Percentiles rank a stretch among this genome's conserved stretches.
Evolutionary conservation across 129 eudicot genomes (phyloP).

Genomic region (Oenanthe sinensis): DNA sequence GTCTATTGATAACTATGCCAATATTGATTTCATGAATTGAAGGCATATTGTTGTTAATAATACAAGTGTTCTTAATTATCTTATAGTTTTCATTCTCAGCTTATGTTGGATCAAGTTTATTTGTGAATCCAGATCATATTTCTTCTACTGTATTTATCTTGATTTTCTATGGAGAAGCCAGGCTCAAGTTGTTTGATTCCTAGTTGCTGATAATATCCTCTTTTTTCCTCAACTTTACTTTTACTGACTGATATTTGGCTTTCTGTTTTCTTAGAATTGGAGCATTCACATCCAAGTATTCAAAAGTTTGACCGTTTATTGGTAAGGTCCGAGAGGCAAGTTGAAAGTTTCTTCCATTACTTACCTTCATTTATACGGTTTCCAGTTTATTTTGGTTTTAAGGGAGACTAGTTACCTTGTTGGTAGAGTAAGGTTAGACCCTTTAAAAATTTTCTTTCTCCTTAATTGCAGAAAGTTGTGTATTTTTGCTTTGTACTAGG

Average conservation of each 20-base stretch:
- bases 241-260: slow-evolving; percentile 16
- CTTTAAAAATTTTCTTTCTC: background rate
- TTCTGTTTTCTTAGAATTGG: slow-evolving; percentile 32
- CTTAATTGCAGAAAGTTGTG: background rate
- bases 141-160: background rate
- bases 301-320: slow-evolving; percentile 70
- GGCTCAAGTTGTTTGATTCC: background rate
- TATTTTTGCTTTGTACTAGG: background rate
- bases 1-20: background rate
- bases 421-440: background rate
- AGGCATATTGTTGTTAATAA: background rate
- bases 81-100: slow-evolving; percentile 4
- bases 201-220: slow-evolving; percentile 11
- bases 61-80: background rate
- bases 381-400: background rate
- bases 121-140: background rate
- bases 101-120: background rate
- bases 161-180: background rate
- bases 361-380: background rate
- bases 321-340: slow-evolving; percentile 40
- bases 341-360: slow-evolving; percentile 5
- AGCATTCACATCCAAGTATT: slow-evolving; percentile 32
- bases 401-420: background rate
- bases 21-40: background rate
- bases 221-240: background rate